Base-by-base conservation (phyloP, 2,329 filamentous ascomycete genomes). In the Coleophoma eucalyptorum region DNA sequence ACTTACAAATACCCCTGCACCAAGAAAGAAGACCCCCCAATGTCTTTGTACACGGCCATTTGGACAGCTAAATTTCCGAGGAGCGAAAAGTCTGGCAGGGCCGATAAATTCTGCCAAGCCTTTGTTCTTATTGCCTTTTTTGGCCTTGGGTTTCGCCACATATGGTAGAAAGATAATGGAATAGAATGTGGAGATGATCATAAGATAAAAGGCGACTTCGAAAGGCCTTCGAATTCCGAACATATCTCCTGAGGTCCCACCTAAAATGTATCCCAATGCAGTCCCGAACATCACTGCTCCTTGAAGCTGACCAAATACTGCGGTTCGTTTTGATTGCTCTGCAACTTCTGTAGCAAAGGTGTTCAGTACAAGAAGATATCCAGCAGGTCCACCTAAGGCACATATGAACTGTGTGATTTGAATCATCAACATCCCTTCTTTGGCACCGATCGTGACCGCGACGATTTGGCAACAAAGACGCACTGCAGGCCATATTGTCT, bases 291-390 rank as follows among this genome's bases (percentile, higher is more conserved):
- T 86, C 50, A 86, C 79, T 49, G 75, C 78, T 0, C 86, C 86
- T 55, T 86, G 82, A 0, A 90, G 68, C 56, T 78, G 73, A 0
- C 86, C 86, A 51, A 89, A 80, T 0, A 84, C 78, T 0, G 75
- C 80, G 0, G 86, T 90, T 3, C 86, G 72, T 49, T 79, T 71
- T 18, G 75, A 69, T 0, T 83, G 77, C 37, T 78, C 72, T 0
- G 86, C 80, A 2, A 87, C 70, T 62, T 89, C 85, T 2, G 84
- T 79, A 1, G 85, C 82, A 42, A 86, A 82, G 12, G 84, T 83
- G 57, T 89, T 89, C 19, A 88, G 71, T 1, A 85, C 78, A 4
- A 89, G 74, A 8, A 89, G 76, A 59, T 88, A 89, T 0, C 86
- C 86, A 0, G 79, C 79, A 0, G 86, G 86, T 0, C 86, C 86